Conservation (phyloP, 495 filamentous ascomycete genomes). For the Neurospora sp. region DNA sequence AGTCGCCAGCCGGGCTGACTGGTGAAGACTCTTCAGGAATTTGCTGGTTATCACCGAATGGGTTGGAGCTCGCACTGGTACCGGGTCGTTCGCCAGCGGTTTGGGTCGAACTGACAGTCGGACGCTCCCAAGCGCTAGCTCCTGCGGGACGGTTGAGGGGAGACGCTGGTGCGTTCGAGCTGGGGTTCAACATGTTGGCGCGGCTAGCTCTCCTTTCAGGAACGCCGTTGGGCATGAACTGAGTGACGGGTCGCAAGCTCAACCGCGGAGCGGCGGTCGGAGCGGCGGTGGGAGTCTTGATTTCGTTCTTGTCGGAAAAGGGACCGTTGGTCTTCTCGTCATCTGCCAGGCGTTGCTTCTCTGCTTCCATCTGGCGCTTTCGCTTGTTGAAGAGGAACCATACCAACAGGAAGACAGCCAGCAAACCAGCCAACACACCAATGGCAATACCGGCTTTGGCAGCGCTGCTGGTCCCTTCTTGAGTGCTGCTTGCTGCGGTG, state of each 20-base stretch:
- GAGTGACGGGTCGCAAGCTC: slow-evolving; percentile 77
- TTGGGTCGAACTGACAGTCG: slow-evolving; percentile 9
- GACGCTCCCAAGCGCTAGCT: slow-evolving; percentile 33
- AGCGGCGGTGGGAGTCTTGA: slow-evolving; percentile 32
- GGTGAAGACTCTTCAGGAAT: slow-evolving; percentile 19
- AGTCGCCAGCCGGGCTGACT: slow-evolving; percentile 17
- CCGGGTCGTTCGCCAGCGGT: slow-evolving; percentile 26
- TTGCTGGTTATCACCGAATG: slow-evolving; percentile 38
- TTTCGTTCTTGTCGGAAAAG: slow-evolving; percentile 30
- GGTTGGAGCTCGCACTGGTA: slow-evolving; percentile 39
- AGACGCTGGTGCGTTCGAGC: slow-evolving; percentile 26
- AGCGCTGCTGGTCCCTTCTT: slow-evolving; percentile 41
- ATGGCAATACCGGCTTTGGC: slow-evolving; percentile 79
- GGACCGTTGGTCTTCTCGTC: slow-evolving; percentile 45
- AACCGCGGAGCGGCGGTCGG: slow-evolving; percentile 60
- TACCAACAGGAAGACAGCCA: slow-evolving; percentile 51
- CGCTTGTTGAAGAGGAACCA: slow-evolving; percentile 60
- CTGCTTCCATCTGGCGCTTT: slow-evolving; percentile 33
- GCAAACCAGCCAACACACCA: slow-evolving; percentile 57
- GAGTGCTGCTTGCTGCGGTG: slow-evolving; percentile 17
- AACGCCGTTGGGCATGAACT: slow-evolving; percentile 65
- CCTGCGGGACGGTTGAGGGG: slow-evolving; percentile 18
- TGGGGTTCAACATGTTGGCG: slow-evolving; percentile 32
- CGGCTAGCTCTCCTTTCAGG: slow-evolving; percentile 36
- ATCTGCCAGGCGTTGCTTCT: slow-evolving; percentile 44